Base-by-base conservation (phyloP, 768 basidiomycete species). In the Heimioporus sp. region DNA sequence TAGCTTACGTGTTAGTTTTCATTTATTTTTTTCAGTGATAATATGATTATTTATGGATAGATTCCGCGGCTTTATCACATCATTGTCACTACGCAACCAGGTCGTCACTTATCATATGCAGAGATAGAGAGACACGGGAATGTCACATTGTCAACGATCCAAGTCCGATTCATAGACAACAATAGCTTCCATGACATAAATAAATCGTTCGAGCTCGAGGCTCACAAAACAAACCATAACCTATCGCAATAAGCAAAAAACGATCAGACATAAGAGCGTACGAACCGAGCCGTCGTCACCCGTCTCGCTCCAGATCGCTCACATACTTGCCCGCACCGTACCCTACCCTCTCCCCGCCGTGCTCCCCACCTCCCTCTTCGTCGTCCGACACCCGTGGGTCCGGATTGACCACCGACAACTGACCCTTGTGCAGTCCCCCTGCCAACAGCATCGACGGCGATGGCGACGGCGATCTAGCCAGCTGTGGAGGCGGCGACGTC, bases 271-370 rank as follows among this genome's bases (percentile, higher is more conserved):
- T 8, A 20, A 2, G n/a, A 28, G 35, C 17, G 15, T 8, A 20
- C 24, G 24, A 28, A 28, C 24, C 24, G 24, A 28, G 24, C 24
- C 28, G 13, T 43, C 28, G 13, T 43, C 36, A 38, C 41, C 38
- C 51, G 21, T 30, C 20, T 20, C 10, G 46, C 19, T 79, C 78
- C 61, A 80, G 59, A 62, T 79, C 70, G 37, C 77, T 80, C 24
- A 77, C 69, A 57, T 77, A 80, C 58, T 60, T 73, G 19, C 77
- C 77, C 17, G 71, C 64, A 16, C 63, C 68, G 64, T 81, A 80
- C 20, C 72, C 75, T 30, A 34, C 54, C 15, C 48, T 45, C 30
- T 62, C 63, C 17, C 48, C 60, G 65, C 65, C 55, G 66, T 87
- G 86, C 24, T 80, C 83, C 42, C 75, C 73, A 43, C 78, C 78